Evolutionary conservation across 1,284 basidiomycete species (phyloP).

Genomic region (Stereum hirsutum): DNA sequence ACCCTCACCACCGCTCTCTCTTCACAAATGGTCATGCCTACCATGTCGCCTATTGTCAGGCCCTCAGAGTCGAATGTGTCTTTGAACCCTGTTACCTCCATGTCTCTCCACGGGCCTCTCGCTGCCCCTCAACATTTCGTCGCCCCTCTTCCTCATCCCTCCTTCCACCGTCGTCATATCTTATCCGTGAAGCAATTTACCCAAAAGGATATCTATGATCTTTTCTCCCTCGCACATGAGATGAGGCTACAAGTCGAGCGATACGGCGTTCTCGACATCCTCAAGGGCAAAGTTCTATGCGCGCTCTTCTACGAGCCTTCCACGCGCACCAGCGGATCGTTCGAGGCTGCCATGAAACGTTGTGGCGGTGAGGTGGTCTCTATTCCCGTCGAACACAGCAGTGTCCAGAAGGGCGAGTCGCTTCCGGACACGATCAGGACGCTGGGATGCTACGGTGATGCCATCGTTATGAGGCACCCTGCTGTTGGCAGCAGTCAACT

Average conservation of each 20-base stretch:
- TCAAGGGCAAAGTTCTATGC: conserved; percentile 88
- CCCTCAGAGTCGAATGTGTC: conserved; percentile 8
- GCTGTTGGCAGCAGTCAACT: conserved; percentile 85
- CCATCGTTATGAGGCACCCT: conserved; percentile 92
- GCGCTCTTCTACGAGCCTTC: conserved; percentile 99
- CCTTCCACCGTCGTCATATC: conserved; percentile 85
- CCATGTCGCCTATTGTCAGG: conserved; percentile 4
- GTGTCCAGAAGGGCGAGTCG: conserved; percentile 92
- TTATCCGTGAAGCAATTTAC: conserved; percentile 93
- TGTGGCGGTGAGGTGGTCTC: conserved; percentile 93
- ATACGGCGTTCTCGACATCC: conserved; percentile 81
- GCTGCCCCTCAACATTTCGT: conserved; percentile 31
- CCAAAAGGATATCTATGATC: conserved; percentile 85
- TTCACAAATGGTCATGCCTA: conserved; percentile 2
- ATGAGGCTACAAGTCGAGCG: conserved; percentile 96
- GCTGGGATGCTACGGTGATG: conserved; percentile 93
- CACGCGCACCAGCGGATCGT: conserved; percentile 93
- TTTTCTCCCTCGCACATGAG: conserved; percentile 94
- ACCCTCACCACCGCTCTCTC: conserved; percentile 2
- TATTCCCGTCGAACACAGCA: conserved; percentile 76
- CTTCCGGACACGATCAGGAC: conserved; percentile 93
- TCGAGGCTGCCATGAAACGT: conserved; percentile 98
- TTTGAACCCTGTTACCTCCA: conserved; percentile 9
- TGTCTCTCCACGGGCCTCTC: conserved; percentile 21
- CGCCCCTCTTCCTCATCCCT: conserved; percentile 46